Base-by-base conservation (phyloP, 2,329 filamentous ascomycete genomes). In the Phyllachora maydis region DNA sequence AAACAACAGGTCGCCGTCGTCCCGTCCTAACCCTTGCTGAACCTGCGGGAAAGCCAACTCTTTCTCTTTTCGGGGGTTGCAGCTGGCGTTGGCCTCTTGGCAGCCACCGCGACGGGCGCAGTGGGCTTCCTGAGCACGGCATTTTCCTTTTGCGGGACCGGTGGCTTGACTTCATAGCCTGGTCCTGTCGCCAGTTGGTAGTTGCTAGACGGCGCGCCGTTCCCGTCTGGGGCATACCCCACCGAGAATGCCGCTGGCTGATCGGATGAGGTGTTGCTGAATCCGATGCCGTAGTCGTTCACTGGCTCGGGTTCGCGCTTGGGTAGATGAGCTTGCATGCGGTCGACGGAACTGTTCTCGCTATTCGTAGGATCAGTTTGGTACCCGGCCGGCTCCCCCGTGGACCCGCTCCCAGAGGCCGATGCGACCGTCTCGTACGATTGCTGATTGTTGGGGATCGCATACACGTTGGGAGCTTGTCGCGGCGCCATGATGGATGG, bases 321-420 rank as follows among this genome's bases (percentile, higher is more conserved):
- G n/a, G n/a, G n/a, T n/a, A n/a, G n/a, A n/a, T 56, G 54, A 24
- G 69, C 62, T 28, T 58, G 52, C 13, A 70, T 54, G 30, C 79
- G 71, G 41, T 92, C 79, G 35, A 90, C 66, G 2, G 81, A 91
- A 50, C 79, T 90, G 50, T 91, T 91, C 41, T 92, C 77, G 41
- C 82, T 88, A 26, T n/a, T n/a, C n/a, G 62, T 52, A 19, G 78
- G 83, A 41, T 92, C 82, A 29, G 81, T 91, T 33, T 73, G 72
- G 45, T 88, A 83, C 26, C 70, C 72, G 40, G 65, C 71, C 8
- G 70, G 70, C 28, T 92, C 82, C 25, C 54, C 68, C 32, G 72
- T 67, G 35, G 66, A 75, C 23, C 70, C 76, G 38, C 70, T 77
- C 12, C 69, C 72, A 8, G 70, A 68, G 29, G 72, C 74, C 8